Base-by-base conservation (phyloP, 2,329 filamentous ascomycete genomes). In the Fusarium scirpi region DNA sequence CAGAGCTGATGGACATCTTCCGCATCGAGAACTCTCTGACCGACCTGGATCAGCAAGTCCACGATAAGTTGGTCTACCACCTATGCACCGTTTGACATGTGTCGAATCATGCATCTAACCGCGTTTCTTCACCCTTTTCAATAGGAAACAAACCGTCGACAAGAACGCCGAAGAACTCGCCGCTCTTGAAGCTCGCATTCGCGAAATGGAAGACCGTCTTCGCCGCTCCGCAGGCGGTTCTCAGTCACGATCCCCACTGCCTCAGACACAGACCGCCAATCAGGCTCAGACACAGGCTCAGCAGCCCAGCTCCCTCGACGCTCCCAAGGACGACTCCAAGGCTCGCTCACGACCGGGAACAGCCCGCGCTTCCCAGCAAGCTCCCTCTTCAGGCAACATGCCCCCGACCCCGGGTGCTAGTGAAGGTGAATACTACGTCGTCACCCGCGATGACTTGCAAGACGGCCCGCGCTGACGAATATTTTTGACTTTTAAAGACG, bases 1-100 rank as follows among this genome's bases (percentile, higher is more conserved):
- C 90, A 46, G 93, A 95, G 79, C 86, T 98, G 66, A 92, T 95
- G 84, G 91, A 94, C 78, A 91, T 97, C 74, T 98, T 98, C 84
- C 91, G 92, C 77, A 90, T 98, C 77, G 93, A 96, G 74, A 91
- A 90, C 80, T 91, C 91, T 73, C 78, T 96, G 62, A 89, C 91
- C 76, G 87, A 91, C 67, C 86, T 97, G 38, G 89, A 92, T 76
- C 86, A 91, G 78, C 89, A 92, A 72, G 89, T 97, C 65, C 88
- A 93, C 78, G 88, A 93, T 80, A 95, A 94, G 94, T 98, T 84
- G 77, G 90, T 82, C 45, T 48, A 46, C 60, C 65, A 44, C 58
- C 64, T 41, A 32, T 58, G 57, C 52, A 52, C 58, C 41, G 48
- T 58, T 27, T 52, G 25, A 30, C 29, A 34, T 41, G 44, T 45